phyloP scores from a whole-genome alignment of 2,329 filamentous ascomycete genomes.

The Penicillium sp. region DNA sequence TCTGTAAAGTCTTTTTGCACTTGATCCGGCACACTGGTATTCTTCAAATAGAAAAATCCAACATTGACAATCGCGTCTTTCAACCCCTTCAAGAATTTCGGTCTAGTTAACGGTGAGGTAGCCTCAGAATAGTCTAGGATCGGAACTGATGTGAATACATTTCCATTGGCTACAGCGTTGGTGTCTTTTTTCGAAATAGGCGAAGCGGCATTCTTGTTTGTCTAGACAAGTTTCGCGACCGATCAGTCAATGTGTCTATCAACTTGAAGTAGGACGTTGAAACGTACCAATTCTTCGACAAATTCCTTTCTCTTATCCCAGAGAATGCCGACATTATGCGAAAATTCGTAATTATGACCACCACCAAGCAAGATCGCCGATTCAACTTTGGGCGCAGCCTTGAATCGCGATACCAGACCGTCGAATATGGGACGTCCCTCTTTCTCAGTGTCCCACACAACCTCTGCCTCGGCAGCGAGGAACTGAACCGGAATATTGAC shows the following conservation, averaged over 20 bases:
- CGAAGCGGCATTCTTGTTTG: not conserved
- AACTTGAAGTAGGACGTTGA: not conserved
- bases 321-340: not conserved
- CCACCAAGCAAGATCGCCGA: slow-evolving; percentile 7
- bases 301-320: slow-evolving; percentile 10
- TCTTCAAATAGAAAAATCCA: slow-evolving; percentile 33
- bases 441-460: slow-evolving; percentile 11
- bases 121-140: slow-evolving; percentile 28
- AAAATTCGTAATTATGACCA: slow-evolving; percentile 15
- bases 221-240: no score
- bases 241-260: not conserved
- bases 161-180: not conserved
- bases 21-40: slow-evolving; percentile 22
- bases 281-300: slow-evolving; percentile 13
- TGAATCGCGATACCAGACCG: slow-evolving; percentile 6
- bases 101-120: slow-evolving; percentile 19
- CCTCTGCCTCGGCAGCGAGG: slow-evolving; percentile 11
- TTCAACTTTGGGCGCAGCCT: slow-evolving; percentile 5
- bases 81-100: slow-evolving; percentile 25
- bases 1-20: slow-evolving; percentile 28
- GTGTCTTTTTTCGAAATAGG: not conserved
- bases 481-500: slow-evolving; percentile 12
- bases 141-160: slow-evolving; percentile 28
- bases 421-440: slow-evolving; percentile 12
- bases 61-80: slow-evolving; percentile 32